Conservation (phyloP, 2,329 filamentous ascomycete species). For the Stagonosporopsis cucurbitacearum region DNA sequence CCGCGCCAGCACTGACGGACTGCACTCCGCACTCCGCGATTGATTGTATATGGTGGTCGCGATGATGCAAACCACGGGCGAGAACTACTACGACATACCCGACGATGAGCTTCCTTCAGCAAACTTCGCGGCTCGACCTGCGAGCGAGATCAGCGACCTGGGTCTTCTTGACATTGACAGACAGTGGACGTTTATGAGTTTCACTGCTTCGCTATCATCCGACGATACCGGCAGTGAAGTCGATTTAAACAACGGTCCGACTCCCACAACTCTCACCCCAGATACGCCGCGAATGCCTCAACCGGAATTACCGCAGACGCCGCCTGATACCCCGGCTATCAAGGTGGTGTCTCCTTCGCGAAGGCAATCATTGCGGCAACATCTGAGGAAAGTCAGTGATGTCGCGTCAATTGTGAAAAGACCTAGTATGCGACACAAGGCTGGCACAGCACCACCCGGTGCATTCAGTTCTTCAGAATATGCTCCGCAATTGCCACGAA, state of each 20-base stretch:
- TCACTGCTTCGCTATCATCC: constrained; percentile 7
- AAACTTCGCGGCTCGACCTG: constrained; percentile 33
- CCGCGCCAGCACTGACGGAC: constrained; percentile 12
- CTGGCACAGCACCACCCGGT: constrained; percentile 31
- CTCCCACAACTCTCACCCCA: constrained; percentile 7
- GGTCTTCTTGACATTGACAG: constrained; percentile 14
- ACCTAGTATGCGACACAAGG: constrained; percentile 27
- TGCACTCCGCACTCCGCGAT: constrained; percentile 9
- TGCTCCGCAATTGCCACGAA: constrained; percentile 30
- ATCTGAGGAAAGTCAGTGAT: constrained; percentile 14
- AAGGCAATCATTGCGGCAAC: constrained; percentile 1
- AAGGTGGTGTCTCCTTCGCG: constrained; percentile 11
- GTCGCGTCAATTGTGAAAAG: constrained; percentile 12
- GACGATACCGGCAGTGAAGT: constrained; percentile 18
- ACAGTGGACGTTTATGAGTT: constrained; percentile 18
- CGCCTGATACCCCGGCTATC: constrained; percentile 14
- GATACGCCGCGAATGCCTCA: constrained; percentile 5
- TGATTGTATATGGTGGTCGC: background rate
- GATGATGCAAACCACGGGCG: constrained; percentile 18
- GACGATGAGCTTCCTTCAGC: constrained; percentile 29
- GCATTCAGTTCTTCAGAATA: constrained; percentile 10
- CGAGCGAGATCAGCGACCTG: constrained; percentile 34
- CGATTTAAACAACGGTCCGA: constrained; percentile 19
- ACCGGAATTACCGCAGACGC: constrained; percentile 10
- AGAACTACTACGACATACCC: constrained; percentile 34